Evolutionary conservation across 306 rosid genomes (phyloP), one percentile per base, ranked within the genome.

Genomic region (Corylus americana): DNA sequence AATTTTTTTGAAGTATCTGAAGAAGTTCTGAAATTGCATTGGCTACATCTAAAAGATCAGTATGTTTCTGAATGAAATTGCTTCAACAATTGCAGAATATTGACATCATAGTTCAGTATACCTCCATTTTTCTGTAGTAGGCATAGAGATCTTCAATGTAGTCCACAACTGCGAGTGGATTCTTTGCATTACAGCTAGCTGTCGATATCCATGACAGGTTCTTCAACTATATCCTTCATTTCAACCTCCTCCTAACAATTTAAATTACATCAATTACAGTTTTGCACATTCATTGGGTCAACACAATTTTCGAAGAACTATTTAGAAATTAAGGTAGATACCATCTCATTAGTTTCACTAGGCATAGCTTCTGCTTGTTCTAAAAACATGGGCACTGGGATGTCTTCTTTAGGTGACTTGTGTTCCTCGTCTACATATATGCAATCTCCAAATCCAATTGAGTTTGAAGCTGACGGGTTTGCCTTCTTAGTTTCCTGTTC

Each of bases 341-440:
- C 98, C 97, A 80, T 90, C 80, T 89, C 92, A 77, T 86, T 85
- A 13, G 79, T 49, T 83, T 86, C 91, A 67, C 71, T 77, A 14
- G 83, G 50, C 71, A 69, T 18, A 54, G 74, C 54, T 81, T 81
- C 88, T 55, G 84, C 37, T 54, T 87, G 87, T 80, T 93, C 99
- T 48, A 93, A 83, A 50, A 90, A 86, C 98, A 96, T 96, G 10
- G 98, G 94, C 78, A 85, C 97, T 47, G 99, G 92, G n/a, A 89
- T 92, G 6, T 91, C 96, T 61, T 74, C 96, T 61, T 73, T 78
- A 5, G 72, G 50, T 61, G 88, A 54, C 83, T 90, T 86, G 84
- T 73, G 86, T 54, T 91, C 98, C 5, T 96, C 97, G 73, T 96
- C 96, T 12, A 96, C 61, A 74, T 88, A 92, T 72, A 96, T 91